Base-by-base conservation (phyloP, 768 basidiomycete species). In the Boletus rubroflammeus region DNA sequence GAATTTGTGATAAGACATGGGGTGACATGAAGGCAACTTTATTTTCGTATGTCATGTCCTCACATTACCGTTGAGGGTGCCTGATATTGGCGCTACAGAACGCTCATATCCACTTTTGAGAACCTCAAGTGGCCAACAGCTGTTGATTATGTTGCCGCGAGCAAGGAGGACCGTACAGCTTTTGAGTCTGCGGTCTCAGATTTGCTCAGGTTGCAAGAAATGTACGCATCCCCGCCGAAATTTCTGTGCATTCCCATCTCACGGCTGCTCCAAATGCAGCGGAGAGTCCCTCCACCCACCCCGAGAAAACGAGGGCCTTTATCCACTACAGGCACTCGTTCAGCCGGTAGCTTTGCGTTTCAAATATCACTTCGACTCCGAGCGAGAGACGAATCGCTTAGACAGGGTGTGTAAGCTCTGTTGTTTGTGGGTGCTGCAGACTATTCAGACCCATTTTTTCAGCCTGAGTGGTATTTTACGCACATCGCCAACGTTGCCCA, bases 391-490 rank as follows among this genome's bases (percentile, higher is more conserved):
- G 0, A 99, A 98, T 69, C 79, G 91, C 48, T 69, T 93, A 10
- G 96, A 98, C 73, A 98, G 98, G 83, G 94, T 90, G 48, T 50
- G 52, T 40, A 40, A 38, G 9, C 14, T 31, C 7, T 38, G 19
- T 40, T 26, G n/a, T 48, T 15, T 14, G 15, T 32, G 17, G 21
- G 40, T 25, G 7, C 6, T 38, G 5, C 50, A 32, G 29, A 48
- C 32, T 7, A 44, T 21, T 53, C n/a, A 47, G 15, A 23, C 15
- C 23, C 38, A 26, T 58, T 50, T 47, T 25, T 45, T 23, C 64
- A 96, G 93, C 96, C 97, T 1, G 97, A 98, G 69, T 98, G 95
- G 92, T 98, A 92, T 64, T 90, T 98, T 67, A 87, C 93, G 3
- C 91, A 98, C 67, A 76, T 98, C 23, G 78, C 91, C 45, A 95